A percentile compares a stretch with the other conserved stretches of the same genome.
Evolutionary conservation across 352 stramenopile genomes (phyloP).

Genomic region (Peronospora farinosa): DNA sequence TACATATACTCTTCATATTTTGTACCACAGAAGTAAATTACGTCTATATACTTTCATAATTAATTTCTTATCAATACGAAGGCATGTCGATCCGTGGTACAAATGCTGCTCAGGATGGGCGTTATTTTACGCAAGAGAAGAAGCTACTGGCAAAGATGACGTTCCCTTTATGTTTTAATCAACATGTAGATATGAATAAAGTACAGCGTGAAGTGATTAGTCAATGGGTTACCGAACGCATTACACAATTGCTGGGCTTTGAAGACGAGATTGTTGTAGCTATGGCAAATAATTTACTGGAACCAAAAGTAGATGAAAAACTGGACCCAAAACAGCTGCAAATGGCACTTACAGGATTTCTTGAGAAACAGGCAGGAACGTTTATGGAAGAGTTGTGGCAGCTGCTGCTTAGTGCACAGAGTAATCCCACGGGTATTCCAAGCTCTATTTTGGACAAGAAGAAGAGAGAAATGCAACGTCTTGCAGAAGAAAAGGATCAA

Average conservation of each 20-base stretch:
- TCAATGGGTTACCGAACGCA: conserved; percentile 82
- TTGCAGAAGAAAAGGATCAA: conserved; percentile 47
- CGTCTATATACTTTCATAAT: too few species aligned
- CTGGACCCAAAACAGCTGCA: conserved; percentile 85
- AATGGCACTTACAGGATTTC: conserved; percentile 85
- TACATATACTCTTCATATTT: too few species aligned
- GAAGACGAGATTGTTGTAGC: conserved; percentile 90
- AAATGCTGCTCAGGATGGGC: conserved; percentile 62
- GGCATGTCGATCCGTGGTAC: conserved; percentile 38
- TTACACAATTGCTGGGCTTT: conserved; percentile 85
- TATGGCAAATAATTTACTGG: conserved; percentile 79
- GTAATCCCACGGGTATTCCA: conserved; percentile 83
- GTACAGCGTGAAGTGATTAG: conserved; percentile 88
- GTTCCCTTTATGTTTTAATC: conserved; percentile 72
- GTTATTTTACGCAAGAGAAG: conserved; percentile 84
- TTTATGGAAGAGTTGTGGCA: conserved; percentile 90
- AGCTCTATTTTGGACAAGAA: conserved; percentile 85
- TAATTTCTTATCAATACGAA: neutral
- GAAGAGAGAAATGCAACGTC: conserved; percentile 80
- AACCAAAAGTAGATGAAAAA: conserved; percentile 61
- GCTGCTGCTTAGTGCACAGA: conserved; percentile 84
- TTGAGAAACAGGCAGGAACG: conserved; percentile 78
- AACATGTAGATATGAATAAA: conserved; percentile 82
- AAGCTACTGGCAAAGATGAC: conserved; percentile 83
- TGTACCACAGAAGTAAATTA: too few species aligned